Base-by-base conservation (phyloP, 1,284 basidiomycete genomes). In the Leccinum pallidistipes region DNA sequence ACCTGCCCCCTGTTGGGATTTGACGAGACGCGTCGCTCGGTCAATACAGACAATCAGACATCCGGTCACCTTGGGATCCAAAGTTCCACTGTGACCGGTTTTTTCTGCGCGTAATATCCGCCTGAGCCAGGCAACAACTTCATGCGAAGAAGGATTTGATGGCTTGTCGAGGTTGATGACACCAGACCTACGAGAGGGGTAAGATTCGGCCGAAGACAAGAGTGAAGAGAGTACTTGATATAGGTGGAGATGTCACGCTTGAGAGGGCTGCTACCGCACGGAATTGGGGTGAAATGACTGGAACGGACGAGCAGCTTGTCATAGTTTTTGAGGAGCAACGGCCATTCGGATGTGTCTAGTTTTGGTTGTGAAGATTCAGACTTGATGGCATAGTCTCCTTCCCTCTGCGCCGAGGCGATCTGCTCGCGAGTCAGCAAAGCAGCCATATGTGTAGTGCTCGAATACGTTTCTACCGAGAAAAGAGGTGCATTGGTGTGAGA, bases 121-220 rank as follows among this genome's bases (percentile, higher is more conserved):
- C 69, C 97, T 86, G 66, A 99, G 81, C 97, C 97, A 99, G 16
- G 97, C 97, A 66, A 99, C 97, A 60, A 99, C 97, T 83, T 99
- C 97, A 80, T 99, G 97, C n/a, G 97, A 98, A 5, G 97, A 99
- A 8, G 97, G 97, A 80, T 99, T 99, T 55, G 97, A 98, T 29
- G 97, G 97, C 77, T 99, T 99, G 86, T 99, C 97, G 68, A 99
- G 84, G 81, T 99, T 98, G 78, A 99, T 99, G 62, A 98, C 94
- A 69, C 97, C 97, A 65, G 95, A 95, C 80, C 93, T 95, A 67
- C 5, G 6, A 55, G 34, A 29, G 14, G 11, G 27, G 21, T 58
- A 9, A 67, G 61, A 54, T 55, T 40, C 51, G 53, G 53, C 56
- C 43, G 56, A 59, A 58, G 55, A 62, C 40, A 21, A 58, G 55